Evolutionary conservation across 352 stramenopile genomes (phyloP).

Genomic region (Peronosclerospora sorghi): DNA sequence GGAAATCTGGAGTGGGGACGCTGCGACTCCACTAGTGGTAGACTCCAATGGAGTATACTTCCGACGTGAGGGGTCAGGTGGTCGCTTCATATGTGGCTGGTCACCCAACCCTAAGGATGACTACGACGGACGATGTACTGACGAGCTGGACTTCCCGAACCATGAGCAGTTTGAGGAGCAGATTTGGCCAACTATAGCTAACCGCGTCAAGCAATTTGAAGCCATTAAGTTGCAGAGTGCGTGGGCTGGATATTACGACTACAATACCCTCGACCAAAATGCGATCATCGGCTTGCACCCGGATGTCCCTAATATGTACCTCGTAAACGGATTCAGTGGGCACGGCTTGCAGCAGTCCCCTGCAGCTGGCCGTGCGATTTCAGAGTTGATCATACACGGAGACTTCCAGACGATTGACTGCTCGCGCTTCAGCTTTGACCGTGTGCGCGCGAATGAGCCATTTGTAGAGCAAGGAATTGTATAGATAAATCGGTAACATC

Average conservation of each 20-base stretch:
- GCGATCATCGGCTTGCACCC: slow-evolving; percentile 73
- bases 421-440: slow-evolving; percentile 60
- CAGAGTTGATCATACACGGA: slow-evolving; percentile 61
- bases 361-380: slow-evolving; percentile 58
- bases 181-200: slow-evolving; percentile 74
- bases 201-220: slow-evolving; percentile 66
- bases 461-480: slow-evolving; percentile 73
- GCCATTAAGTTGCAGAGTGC: slow-evolving; percentile 66
- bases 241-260: slow-evolving; percentile 82
- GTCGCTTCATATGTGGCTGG: slow-evolving; percentile 64
- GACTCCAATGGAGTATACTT: slow-evolving; percentile 76
- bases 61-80: slow-evolving; percentile 51
- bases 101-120: slow-evolving; percentile 52
- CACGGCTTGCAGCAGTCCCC: slow-evolving; percentile 75
- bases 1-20: slow-evolving; percentile 57
- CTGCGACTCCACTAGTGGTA: slow-evolving; percentile 58
- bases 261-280: slow-evolving; percentile 84
- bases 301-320: slow-evolving; percentile 71
- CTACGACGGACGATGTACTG: slow-evolving; percentile 40
- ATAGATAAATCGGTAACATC: slow-evolving; percentile 14
- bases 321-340: slow-evolving; percentile 79
- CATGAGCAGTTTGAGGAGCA: slow-evolving; percentile 64
- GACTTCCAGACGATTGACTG: slow-evolving; percentile 67
- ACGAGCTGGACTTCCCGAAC: slow-evolving; percentile 61
- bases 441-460: slow-evolving; percentile 52